Evolutionary conservation across 345 rosid species (phyloP).

Genomic region (Gynandropsis gynandra): DNA sequence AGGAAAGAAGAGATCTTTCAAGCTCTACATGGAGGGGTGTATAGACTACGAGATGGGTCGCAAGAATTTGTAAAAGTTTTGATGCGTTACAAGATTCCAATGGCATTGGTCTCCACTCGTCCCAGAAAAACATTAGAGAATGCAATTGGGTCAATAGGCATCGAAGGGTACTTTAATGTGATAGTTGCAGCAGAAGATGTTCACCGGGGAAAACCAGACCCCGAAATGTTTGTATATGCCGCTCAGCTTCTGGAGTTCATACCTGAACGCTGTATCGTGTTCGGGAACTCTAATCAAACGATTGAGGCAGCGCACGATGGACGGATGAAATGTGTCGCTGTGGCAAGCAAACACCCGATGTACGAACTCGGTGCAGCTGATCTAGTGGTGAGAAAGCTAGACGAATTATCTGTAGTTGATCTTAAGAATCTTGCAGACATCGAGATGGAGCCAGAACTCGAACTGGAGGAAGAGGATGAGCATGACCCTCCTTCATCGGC

Average conservation of each 20-base stretch:
- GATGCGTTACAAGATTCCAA: slow-evolving; percentile 80
- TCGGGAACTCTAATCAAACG: slow-evolving; percentile 85
- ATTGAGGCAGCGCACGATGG: slow-evolving; percentile 96
- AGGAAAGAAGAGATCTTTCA: slow-evolving; percentile 80
- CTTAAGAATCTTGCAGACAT: slow-evolving; percentile 82
- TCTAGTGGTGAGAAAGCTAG: slow-evolving; percentile 67
- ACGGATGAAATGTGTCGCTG: slow-evolving; percentile 93
- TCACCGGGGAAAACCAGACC: slow-evolving; percentile 87
- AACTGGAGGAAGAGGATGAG: slow-evolving; percentile 66
- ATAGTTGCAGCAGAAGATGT: slow-evolving; percentile 89
- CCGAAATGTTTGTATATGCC: slow-evolving; percentile 83
- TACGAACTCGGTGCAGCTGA: slow-evolving; percentile 95
- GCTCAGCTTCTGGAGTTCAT: slow-evolving; percentile 81
- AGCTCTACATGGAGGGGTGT: slow-evolving; percentile 75
- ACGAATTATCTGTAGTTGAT: slow-evolving; percentile 85
- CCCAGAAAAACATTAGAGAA: slow-evolving; percentile 62
- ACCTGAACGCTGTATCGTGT: slow-evolving; percentile 94
- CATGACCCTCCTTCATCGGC: slow-evolving; percentile 32
- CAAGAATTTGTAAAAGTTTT: slow-evolving; percentile 78
- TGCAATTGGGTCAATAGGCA: slow-evolving; percentile 62
- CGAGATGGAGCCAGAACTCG: slow-evolving; percentile 57
- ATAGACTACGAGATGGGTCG: slow-evolving; percentile 63
- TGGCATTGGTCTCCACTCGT: slow-evolving; percentile 92
- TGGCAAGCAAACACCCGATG: slow-evolving; percentile 85
- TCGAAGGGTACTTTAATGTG: slow-evolving; percentile 58